These are phyloP conservation scores for Miscanthus sacchariflorus DNA, from an alignment of 202 grass and related monocot species.

Conservation along the genomic window DNA sequence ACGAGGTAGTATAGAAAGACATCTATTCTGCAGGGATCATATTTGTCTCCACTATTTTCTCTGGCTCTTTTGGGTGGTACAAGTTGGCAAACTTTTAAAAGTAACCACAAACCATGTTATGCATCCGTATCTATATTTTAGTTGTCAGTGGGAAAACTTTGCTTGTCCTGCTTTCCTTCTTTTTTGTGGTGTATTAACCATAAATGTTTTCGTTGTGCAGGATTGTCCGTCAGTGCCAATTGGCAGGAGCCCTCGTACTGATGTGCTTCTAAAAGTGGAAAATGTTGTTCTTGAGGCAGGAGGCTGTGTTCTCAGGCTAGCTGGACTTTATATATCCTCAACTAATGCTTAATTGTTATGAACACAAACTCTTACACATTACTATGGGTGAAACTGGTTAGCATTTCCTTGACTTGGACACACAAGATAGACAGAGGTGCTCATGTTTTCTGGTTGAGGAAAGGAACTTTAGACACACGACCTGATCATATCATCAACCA, in stretches of 20 bases:
- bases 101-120: background rate
- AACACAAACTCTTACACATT: constrained; percentile 14
- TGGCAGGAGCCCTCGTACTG: constrained; percentile 81
- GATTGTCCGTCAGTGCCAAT: constrained; percentile 78
- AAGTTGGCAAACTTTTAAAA: background rate
- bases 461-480: constrained; percentile 76
- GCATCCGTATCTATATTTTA: constrained; percentile 5
- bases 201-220: constrained; percentile 36
- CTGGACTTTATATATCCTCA: constrained; percentile 98
- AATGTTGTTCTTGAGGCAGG: constrained; percentile 74
- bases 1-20: constrained; percentile 61
- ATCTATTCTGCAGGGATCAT: constrained; percentile 10
- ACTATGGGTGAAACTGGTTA: background rate
- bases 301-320: constrained; percentile 90
- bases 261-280: constrained; percentile 90
- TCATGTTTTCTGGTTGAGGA: constrained; percentile 80
- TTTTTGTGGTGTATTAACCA: constrained; percentile 4
- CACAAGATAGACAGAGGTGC: constrained; percentile 98
- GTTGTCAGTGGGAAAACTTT: background rate
- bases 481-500: constrained; percentile 92
- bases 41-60: background rate
- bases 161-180: background rate
- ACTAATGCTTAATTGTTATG: constrained; percentile 20
- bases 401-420: constrained; percentile 49
- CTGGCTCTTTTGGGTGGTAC: background rate